phyloP scores from a whole-genome alignment of 2,329 filamentous ascomycete species.

The Rhynchosporium secalis region DNA sequence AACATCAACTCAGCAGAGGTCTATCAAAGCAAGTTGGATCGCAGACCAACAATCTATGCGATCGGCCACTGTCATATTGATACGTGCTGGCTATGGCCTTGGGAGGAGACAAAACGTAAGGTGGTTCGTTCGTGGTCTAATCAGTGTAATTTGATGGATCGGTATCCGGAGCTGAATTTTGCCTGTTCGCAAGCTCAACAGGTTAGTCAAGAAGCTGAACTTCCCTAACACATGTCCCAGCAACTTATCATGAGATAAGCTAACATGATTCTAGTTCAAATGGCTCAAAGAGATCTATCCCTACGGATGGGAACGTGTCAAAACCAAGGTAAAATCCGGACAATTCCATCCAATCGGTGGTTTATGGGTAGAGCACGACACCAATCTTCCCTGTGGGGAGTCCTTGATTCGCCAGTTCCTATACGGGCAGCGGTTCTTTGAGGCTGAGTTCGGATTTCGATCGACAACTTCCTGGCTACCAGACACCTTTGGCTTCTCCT shows the following conservation, averaged over 20 bases:
- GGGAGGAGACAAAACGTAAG: constrained; percentile 96
- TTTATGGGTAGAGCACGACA: constrained; percentile 99
- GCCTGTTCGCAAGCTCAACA: constrained; percentile 93
- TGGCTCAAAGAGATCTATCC: constrained; percentile 93
- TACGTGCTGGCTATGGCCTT: constrained; percentile 98
- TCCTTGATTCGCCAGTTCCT: constrained; percentile 91
- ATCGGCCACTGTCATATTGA: constrained; percentile 98
- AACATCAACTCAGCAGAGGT: constrained; percentile 81
- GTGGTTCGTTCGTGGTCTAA: constrained; percentile 95
- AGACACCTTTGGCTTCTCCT: constrained; percentile 96
- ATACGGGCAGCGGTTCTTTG: constrained; percentile 93
- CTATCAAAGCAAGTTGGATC: constrained; percentile 66
- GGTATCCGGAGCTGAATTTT: constrained; percentile 92
- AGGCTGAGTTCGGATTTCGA: constrained; percentile 85
- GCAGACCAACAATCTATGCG: constrained; percentile 73
- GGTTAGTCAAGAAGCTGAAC: not conserved
- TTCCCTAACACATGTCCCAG: not conserved
- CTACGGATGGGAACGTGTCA: constrained; percentile 84
- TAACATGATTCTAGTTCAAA: constrained; percentile 61
- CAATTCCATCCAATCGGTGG: constrained; percentile 94
- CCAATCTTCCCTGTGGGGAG: constrained; percentile 94
- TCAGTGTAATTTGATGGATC: constrained; percentile 92
- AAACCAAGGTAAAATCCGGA: constrained; percentile 84
- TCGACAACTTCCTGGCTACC: constrained; percentile 95
- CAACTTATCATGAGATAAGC: not conserved